Evolutionary conservation across 2,329 filamentous ascomycete genomes (phyloP), one percentile per base, ranked within the genome.

Genomic region (Alternaria atra): DNA sequence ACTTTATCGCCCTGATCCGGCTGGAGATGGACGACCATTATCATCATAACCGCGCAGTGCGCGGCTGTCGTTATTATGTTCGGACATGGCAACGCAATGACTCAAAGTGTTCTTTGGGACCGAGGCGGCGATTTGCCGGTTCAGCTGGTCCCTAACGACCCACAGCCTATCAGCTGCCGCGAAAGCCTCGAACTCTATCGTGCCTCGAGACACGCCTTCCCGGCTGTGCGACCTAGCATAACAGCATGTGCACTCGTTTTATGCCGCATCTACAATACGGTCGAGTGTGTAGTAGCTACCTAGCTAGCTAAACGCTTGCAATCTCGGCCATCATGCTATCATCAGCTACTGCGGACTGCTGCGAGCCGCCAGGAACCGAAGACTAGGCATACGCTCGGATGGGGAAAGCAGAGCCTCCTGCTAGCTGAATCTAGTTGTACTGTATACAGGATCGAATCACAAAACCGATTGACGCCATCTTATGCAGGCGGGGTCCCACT

Each of bases 401-500:
- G 73, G 73, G 70, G 73, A 72, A 73, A 58, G 61, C 72, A 73
- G 71, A 76, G 73, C 75, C 73, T 73, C 73, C 52, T 70, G 42
- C 66, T 70, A 68, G 52, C 55, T 63, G 43, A 52, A 56, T 62
- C 50, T 51, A 51, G 57, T 60, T 59, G 59, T 63, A 54, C 65
- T 58, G 46, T 25, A 15, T 27, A 23, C 32, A 48, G 20, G 60
- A 59, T 66, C 66, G 63, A 67, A 64, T 71, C 65, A 67, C 32
- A 59, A 58, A 65, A 52, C 57, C 39, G 40, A 64, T 67, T 67
- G 65, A 71, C 67, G 66, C 66, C 66, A 68, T 66, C 40, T 58
- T 57, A 63, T 65, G 63, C 62, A 64, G 64, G 55, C 53, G 29
- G 42, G 50, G 42, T 56, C 67, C 72, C 73, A 69, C 64, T 55